phyloP scores from a whole-genome alignment of 139 green algal species.

The Zygnema cylindricum region DNA sequence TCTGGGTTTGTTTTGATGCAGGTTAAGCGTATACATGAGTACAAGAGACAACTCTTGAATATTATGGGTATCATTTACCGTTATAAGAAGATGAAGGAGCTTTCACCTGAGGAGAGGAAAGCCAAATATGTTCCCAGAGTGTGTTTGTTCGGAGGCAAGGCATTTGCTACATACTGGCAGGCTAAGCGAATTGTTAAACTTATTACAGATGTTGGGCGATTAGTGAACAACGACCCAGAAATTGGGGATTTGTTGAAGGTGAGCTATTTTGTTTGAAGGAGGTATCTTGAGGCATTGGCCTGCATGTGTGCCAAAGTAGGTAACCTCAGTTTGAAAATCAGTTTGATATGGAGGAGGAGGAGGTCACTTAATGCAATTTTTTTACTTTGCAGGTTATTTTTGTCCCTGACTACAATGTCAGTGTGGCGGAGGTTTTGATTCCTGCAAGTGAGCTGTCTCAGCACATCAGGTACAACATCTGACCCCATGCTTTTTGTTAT shows the following conservation, averaged over 20 bases:
- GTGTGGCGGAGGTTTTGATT: constrained; percentile 82
- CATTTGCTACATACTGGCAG: constrained; percentile 92
- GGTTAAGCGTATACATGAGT: constrained; percentile 94
- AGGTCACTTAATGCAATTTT: too few species aligned
- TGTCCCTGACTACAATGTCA: constrained; percentile 97
- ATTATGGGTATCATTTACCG: constrained; percentile 82
- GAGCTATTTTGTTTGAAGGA: too few species aligned
- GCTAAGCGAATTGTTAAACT: constrained; percentile 99
- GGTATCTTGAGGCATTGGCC: too few species aligned
- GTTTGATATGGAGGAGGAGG: too few species aligned
- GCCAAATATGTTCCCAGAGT: constrained; percentile 70
- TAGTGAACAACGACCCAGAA: constrained; percentile 92
- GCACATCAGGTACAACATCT: constrained; percentile 74
- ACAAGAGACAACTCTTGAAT: constrained; percentile 92
- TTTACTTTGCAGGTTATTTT: constrained; percentile 74
- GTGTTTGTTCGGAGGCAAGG: constrained; percentile 88
- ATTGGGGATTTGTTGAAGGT: constrained; percentile 83
- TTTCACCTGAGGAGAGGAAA: constrained; percentile 83
- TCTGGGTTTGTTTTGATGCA: constrained; percentile 63
- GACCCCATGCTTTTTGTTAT: not conserved
- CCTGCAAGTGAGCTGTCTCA: constrained; percentile 82
- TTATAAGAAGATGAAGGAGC: constrained; percentile 90
- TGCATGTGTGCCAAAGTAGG: too few species aligned
- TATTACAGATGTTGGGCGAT: constrained; percentile 66
- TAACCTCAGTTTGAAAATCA: too few species aligned